These are phyloP conservation scores for Penicillium verrucosum DNA, from an alignment of 2,329 filamentous ascomycete species.

Conservation along the genomic window DNA sequence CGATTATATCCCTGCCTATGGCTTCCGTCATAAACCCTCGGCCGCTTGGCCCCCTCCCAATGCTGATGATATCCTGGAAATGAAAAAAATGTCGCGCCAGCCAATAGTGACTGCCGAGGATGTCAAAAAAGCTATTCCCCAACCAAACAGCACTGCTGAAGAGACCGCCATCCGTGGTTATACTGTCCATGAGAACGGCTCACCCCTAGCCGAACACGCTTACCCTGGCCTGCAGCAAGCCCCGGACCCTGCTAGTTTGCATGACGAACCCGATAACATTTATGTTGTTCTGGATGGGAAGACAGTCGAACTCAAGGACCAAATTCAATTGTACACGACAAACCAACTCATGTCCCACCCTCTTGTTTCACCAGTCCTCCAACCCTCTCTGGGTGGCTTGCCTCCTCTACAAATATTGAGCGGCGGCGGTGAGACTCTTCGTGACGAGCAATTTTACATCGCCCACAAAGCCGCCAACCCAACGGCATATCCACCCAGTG, in stretches of 20 bases:
- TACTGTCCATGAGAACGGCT: conserved; percentile 22
- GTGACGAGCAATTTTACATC: conserved; percentile 92
- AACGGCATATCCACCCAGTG: conserved; percentile 66
- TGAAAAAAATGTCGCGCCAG: conserved; percentile 49
- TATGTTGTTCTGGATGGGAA: conserved; percentile 70
- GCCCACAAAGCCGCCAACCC: conserved; percentile 94
- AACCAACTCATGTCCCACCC: conserved; percentile 85
- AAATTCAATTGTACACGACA: conserved; percentile 84
- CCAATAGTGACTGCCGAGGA: conserved; percentile 30
- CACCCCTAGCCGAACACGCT: conserved; percentile 11
- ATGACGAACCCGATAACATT: conserved; percentile 44
- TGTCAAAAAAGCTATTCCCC: conserved; percentile 18
- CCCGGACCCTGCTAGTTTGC: conserved; percentile 15
- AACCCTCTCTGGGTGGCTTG: conserved; percentile 83
- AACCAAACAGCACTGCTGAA: conserved; percentile 22
- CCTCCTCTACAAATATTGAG: conserved; percentile 83
- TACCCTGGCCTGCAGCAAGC: conserved; percentile 25
- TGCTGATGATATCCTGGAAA: conserved; percentile 62
- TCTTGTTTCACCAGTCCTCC: conserved; percentile 81
- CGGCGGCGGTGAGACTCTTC: conserved; percentile 82
- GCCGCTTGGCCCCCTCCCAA: conserved; percentile 90
- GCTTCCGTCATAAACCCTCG: conserved; percentile 88
- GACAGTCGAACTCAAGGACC: conserved; percentile 73
- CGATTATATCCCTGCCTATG: conserved; percentile 84
- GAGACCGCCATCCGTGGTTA: conserved; percentile 35